Conservation (phyloP, 2,329 filamentous ascomycete genomes). For the Xylaria digitata region DNA sequence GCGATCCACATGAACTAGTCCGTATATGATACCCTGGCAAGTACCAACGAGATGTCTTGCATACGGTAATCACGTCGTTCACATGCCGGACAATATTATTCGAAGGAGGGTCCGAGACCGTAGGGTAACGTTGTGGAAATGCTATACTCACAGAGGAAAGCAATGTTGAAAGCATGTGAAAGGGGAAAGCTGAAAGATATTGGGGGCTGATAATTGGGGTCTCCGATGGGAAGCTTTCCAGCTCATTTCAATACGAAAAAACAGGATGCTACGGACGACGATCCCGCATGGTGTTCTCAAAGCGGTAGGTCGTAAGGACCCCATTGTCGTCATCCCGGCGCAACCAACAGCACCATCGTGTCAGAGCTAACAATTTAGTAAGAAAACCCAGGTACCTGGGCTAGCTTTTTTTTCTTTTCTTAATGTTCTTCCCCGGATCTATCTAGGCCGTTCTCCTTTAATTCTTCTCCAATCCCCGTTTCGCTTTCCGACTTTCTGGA, state of each 20-base stretch:
- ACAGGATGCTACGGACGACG: slow-evolving; percentile 11
- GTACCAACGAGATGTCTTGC: slow-evolving; percentile 20
- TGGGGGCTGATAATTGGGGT: slow-evolving; percentile 10
- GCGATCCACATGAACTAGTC: background rate
- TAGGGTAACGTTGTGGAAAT: background rate
- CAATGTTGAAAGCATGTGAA: slow-evolving; percentile 7
- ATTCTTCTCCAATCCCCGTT: background rate
- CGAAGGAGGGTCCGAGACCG: background rate
- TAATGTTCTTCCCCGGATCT: slow-evolving; percentile 16
- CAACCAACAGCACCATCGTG: background rate
- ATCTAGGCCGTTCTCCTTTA: slow-evolving; percentile 10
- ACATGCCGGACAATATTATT: background rate
- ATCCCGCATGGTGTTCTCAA: slow-evolving; percentile 33
- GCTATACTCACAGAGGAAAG: slow-evolving; percentile 6
- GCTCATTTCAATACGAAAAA: slow-evolving; percentile 21
- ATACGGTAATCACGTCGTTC: slow-evolving; percentile 10
- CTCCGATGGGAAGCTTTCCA: slow-evolving; percentile 15
- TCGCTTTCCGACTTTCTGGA: slow-evolving; percentile 11
- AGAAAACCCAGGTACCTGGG: slow-evolving; percentile 11
- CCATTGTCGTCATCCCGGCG: slow-evolving; percentile 11
- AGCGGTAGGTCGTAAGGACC: slow-evolving; percentile 30
- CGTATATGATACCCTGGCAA: slow-evolving; percentile 12
- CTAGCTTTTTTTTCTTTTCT: background rate
- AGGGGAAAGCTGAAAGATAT: slow-evolving; percentile 3
- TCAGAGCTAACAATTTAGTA: slow-evolving; percentile 28